Percentiles rank a stretch among this genome's conserved stretches.
These are phyloP conservation scores for Fomitopsis betulina DNA, from an alignment of 1,284 basidiomycete genomes.

Conservation along the genomic window DNA sequence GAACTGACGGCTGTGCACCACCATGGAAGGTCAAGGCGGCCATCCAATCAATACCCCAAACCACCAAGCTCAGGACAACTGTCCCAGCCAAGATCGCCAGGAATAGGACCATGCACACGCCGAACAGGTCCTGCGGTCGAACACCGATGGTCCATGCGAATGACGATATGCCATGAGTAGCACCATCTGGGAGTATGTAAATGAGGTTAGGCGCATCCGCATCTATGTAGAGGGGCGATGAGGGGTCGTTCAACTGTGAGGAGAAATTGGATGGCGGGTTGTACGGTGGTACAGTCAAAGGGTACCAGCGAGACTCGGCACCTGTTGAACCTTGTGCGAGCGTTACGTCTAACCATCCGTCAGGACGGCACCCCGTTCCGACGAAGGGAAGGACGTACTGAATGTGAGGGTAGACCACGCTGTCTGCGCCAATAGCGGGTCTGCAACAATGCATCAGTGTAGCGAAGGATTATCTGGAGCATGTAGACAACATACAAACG, in stretches of 20 bases:
- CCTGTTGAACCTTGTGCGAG: constrained; percentile 47
- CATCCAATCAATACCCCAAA: constrained; percentile 71
- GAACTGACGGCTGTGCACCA: constrained; percentile 21
- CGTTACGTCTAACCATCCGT: constrained; percentile 59
- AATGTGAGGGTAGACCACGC: constrained; percentile 87
- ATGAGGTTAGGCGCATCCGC: constrained; percentile 61
- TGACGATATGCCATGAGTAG: constrained; percentile 67
- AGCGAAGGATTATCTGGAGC: constrained; percentile 1
- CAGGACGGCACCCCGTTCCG: constrained; percentile 3
- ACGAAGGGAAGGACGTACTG: constrained; percentile 49
- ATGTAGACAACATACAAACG: constrained; percentile 59
- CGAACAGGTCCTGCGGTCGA: constrained; percentile 79
- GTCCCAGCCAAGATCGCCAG: constrained; percentile 73
- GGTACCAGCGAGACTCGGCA: constrained; percentile 55
- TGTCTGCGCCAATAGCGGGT: constrained; percentile 81
- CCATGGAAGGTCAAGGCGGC: constrained; percentile 31
- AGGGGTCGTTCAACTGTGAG: constrained; percentile 64
- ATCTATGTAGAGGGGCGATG: constrained; percentile 80
- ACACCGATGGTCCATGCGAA: constrained; percentile 82
- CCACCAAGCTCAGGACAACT: constrained; percentile 60
- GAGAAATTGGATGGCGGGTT: constrained; percentile 63
- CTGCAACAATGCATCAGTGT: constrained; percentile 35
- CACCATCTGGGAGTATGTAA: constrained; percentile 62
- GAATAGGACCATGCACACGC: constrained; percentile 80
- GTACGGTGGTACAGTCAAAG: constrained; percentile 55